Conservation (phyloP, 495 filamentous ascomycete species). For the Penicillium verhagenii region DNA sequence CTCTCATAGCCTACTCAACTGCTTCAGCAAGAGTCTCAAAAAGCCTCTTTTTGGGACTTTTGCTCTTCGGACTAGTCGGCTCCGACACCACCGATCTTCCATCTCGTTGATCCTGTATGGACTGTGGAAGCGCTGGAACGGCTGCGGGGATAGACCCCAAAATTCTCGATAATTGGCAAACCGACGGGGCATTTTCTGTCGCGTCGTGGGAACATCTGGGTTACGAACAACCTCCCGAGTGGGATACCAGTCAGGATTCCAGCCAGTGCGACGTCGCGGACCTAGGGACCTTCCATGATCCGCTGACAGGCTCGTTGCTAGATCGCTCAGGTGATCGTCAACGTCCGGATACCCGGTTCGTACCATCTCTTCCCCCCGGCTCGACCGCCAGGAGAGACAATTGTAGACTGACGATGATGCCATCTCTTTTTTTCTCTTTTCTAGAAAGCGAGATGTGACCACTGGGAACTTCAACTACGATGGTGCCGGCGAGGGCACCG, state of each 20-base stretch:
- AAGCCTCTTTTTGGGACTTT: constrained; percentile 7
- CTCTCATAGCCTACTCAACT: constrained; percentile 7
- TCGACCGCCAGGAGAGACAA: background rate
- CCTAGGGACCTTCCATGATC: constrained; percentile 31
- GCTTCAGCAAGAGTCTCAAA: constrained; percentile 15
- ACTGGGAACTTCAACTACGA: constrained; percentile 37
- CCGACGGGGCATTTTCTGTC: constrained; percentile 38
- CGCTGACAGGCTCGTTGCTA: constrained; percentile 27
- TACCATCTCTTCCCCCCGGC: background rate
- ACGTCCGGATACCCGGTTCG: constrained; percentile 29
- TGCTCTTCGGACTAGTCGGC: constrained; percentile 10
- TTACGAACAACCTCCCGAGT: constrained; percentile 44
- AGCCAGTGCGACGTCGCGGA: constrained; percentile 44
- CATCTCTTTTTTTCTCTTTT: too few species aligned
- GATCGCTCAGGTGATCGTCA: constrained; percentile 27
- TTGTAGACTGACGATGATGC: background rate
- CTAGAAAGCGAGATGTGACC: constrained; percentile 31
- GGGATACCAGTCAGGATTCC: constrained; percentile 46
- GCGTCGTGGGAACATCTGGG: constrained; percentile 40
- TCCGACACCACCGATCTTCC: constrained; percentile 8
- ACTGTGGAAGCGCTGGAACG: constrained; percentile 42
- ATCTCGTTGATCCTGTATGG: constrained; percentile 40
- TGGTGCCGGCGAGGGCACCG: constrained; percentile 33
- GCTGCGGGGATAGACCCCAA: constrained; percentile 52
- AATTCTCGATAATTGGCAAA: constrained; percentile 48